These are phyloP conservation scores for Suhomyces sp. DNA, from an alignment of 805 yeast genomes.

Conservation along the genomic window DNA sequence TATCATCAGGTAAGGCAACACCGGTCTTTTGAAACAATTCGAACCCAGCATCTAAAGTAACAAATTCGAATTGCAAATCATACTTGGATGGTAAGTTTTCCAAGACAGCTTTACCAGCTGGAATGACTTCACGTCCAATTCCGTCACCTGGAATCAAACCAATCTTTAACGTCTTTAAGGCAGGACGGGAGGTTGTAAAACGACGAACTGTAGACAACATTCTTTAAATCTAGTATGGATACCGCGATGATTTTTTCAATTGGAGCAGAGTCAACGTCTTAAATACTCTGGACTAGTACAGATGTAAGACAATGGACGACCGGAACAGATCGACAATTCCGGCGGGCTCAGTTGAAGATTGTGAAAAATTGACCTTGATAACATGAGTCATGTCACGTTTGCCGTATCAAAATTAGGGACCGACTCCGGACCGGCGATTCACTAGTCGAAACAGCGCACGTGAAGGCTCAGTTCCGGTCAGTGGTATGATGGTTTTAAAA, in stretches of 20 bases:
- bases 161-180: constrained; percentile 38
- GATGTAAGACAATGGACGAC: too few relatives aligned
- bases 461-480: too few relatives aligned
- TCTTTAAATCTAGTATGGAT: too few relatives aligned
- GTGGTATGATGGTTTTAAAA: too few relatives aligned
- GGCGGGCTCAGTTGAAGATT: too few relatives aligned
- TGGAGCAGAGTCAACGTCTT: too few relatives aligned
- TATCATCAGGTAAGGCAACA: constrained; percentile 89
- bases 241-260: too few relatives aligned
- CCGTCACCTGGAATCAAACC: constrained; percentile 98
- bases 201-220: constrained; percentile 30
- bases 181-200: constrained; percentile 32
- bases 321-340: too few relatives aligned
- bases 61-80: constrained; percentile 80
- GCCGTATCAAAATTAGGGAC: constrained; percentile 2
- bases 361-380: too few relatives aligned
- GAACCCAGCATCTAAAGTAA: constrained; percentile 89
- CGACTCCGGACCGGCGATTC: constrained; percentile 1
- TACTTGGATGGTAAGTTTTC: constrained; percentile 77
- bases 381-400: constrained; percentile 11
- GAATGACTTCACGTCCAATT: constrained; percentile 95
- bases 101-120: constrained; percentile 88
- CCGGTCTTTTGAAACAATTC: constrained; percentile 95
- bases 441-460: too few relatives aligned
- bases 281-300: too few relatives aligned